A percentile compares a stretch with the other conserved stretches of the same genome.
Evolutionary conservation across 768 basidiomycete species (phyloP).

Genomic region (Clavulina sp.): DNA sequence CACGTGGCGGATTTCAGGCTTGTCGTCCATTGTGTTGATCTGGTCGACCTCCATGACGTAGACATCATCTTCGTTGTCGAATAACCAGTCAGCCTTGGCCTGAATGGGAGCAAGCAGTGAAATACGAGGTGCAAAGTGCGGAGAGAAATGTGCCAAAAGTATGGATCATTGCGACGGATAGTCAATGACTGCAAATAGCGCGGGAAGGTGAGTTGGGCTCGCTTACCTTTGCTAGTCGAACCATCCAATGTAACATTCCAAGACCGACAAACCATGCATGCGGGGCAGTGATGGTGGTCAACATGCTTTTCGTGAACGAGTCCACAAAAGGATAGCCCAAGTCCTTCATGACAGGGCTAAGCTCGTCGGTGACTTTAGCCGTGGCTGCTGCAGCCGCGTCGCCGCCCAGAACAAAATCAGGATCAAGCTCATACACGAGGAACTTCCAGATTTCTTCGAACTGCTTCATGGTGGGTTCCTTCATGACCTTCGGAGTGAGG

Average conservation of each 20-base stretch:
- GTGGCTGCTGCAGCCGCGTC: slow-evolving; percentile 18
- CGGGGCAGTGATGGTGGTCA: slow-evolving; percentile 75
- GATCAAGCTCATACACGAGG: slow-evolving; percentile 54
- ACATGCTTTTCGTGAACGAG: slow-evolving; percentile 66
- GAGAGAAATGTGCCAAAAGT: slow-evolving; percentile 1
- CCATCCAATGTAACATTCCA: slow-evolving; percentile 85
- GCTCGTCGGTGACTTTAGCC: slow-evolving; percentile 66
- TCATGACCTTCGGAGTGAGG: slow-evolving; percentile 47
- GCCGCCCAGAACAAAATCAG: slow-evolving; percentile 36
- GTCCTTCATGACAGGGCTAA: slow-evolving; percentile 53
- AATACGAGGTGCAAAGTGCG: background rate
- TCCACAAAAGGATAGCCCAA: slow-evolving; percentile 68
- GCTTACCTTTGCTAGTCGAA: slow-evolving; percentile 60
- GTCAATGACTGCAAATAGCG: too few relatives aligned
- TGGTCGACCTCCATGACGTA: slow-evolving; percentile 13
- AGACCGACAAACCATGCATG: slow-evolving; percentile 85
- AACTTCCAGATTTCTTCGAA: slow-evolving; percentile 74
- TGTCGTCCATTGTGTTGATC: slow-evolving; percentile 31
- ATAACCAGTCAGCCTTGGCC: slow-evolving; percentile 17
- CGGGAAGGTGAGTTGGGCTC: background rate
- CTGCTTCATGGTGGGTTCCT: slow-evolving; percentile 70
- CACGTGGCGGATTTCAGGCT: slow-evolving; percentile 50
- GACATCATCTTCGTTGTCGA: slow-evolving; percentile 17
- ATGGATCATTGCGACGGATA: too few relatives aligned
- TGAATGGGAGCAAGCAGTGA: slow-evolving; percentile 26